Percentiles rank a stretch among this genome's conserved stretches.
Conservation (phyloP, 2,329 filamentous ascomycete species). For the Alternaria gansuensis region DNA sequence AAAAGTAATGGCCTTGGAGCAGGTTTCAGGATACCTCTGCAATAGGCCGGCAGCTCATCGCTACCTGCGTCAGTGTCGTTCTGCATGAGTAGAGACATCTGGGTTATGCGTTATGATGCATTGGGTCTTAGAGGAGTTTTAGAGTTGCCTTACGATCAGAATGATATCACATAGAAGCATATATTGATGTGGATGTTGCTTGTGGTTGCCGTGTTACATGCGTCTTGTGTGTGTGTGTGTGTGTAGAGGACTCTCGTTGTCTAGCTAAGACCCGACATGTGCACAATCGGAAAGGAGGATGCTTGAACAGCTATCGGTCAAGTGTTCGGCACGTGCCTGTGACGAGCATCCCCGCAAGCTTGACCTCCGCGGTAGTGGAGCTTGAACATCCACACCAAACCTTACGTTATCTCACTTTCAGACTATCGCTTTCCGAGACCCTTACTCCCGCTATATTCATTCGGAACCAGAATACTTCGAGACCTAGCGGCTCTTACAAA, state of each 20-base stretch:
- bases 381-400: slow-evolving; percentile 16
- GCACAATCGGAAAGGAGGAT: not conserved
- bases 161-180: slow-evolving; percentile 43
- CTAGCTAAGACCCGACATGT: not conserved
- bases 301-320: not conserved
- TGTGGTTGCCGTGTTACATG: not conserved
- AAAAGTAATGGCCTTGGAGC: slow-evolving; percentile 46
- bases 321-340: slow-evolving; percentile 28
- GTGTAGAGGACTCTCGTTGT: not conserved
- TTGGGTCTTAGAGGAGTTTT: slow-evolving; percentile 53
- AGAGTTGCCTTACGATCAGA: slow-evolving; percentile 50
- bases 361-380: slow-evolving; percentile 19
- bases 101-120: slow-evolving; percentile 50
- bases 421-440: slow-evolving; percentile 2
- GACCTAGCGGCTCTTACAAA: not conserved
- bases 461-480: not conserved
- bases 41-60: slow-evolving; percentile 47
- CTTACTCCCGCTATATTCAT: not conserved
- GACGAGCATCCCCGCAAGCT: slow-evolving; percentile 36
- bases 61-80: slow-evolving; percentile 48
- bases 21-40: slow-evolving; percentile 44
- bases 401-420: slow-evolving; percentile 1
- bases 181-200: not conserved
- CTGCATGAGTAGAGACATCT: slow-evolving; percentile 45
- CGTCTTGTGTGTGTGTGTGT: not conserved